These are phyloP conservation scores for Suillus hirtellus DNA, from an alignment of 768 basidiomycete genomes.

Conservation along the genomic window DNA sequence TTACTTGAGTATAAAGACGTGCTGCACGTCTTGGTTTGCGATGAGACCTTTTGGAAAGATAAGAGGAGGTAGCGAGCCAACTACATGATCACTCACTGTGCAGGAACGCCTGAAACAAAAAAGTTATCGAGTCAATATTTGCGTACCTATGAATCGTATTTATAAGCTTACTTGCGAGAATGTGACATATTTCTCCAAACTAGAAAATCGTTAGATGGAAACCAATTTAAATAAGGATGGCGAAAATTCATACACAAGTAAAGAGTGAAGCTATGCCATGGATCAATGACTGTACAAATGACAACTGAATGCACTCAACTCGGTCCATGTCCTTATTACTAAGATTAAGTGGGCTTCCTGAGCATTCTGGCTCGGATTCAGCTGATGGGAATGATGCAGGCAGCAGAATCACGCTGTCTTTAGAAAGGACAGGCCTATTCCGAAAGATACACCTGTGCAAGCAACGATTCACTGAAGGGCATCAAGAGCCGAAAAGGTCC, in stretches of 20 bases:
- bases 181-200: conserved; percentile 31
- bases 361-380: conserved; percentile 18
- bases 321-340: conserved; percentile 48
- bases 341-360: conserved; percentile 32
- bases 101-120: conserved; percentile 22
- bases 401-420: conserved; percentile 50
- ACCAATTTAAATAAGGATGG: conserved; percentile 9
- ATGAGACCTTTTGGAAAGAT: conserved; percentile 21
- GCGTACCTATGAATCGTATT: not conserved
- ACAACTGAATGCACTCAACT: conserved; percentile 30
- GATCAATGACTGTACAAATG: not conserved
- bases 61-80: not conserved
- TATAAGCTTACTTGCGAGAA: conserved; percentile 28
- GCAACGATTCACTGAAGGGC: not conserved
- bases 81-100: conserved; percentile 18
- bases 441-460: conserved; percentile 47
- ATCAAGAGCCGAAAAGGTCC: not conserved
- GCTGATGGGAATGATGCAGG: conserved; percentile 52
- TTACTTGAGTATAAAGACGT: conserved; percentile 28
- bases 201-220: conserved; percentile 44
- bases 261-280: conserved; percentile 48
- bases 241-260: conserved; percentile 50
- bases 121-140: not conserved
- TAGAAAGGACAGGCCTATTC: conserved; percentile 32
- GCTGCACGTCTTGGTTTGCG: conserved; percentile 24